A percentile compares a stretch with the other conserved stretches of the same genome.
phyloP scores from a whole-genome alignment of 345 rosid genomes.

The Mallotus nudiflorus region DNA sequence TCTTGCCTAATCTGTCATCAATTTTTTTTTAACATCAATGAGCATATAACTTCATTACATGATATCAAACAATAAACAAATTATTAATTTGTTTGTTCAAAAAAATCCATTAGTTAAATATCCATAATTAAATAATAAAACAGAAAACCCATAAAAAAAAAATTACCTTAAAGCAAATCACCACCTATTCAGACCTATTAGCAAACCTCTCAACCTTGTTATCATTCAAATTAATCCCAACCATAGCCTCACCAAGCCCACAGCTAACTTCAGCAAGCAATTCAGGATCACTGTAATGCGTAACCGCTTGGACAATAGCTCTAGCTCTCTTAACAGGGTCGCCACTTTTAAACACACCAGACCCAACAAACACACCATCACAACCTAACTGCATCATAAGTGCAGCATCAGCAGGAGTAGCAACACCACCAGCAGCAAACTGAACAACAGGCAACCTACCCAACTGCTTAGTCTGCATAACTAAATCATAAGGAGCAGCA shows the following conservation, averaged over 20 bases:
- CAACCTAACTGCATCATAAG: constrained; percentile 36
- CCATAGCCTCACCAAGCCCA: constrained; percentile 42
- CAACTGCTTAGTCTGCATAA: constrained; percentile 34
- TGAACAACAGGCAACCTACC: constrained; percentile 36
- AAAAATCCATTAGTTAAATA: background rate
- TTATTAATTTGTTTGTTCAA: too few species aligned
- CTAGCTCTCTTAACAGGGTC: constrained; percentile 29
- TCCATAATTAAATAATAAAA: background rate
- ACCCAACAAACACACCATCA: constrained; percentile 36
- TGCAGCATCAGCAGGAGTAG: constrained; percentile 35
- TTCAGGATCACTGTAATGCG: constrained; percentile 30
- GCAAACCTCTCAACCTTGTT: constrained; percentile 39
- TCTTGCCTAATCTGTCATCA: too few species aligned
- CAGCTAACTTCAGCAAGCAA: constrained; percentile 36
- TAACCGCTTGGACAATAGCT: constrained; percentile 37
- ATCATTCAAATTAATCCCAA: constrained; percentile 35
- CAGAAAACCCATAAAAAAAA: background rate
- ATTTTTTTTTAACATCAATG: too few species aligned
- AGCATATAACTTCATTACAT: too few species aligned
- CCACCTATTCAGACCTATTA: constrained; percentile 26
- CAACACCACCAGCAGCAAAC: constrained; percentile 34
- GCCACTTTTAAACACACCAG: constrained; percentile 36
- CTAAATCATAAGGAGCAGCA: constrained; percentile 34
- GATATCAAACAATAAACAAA: too few species aligned
- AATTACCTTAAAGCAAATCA: constrained; percentile 1